These are phyloP conservation scores for Musa acuminata DNA, from an alignment of 176 grass and related monocot species.

Conservation along the genomic window DNA sequence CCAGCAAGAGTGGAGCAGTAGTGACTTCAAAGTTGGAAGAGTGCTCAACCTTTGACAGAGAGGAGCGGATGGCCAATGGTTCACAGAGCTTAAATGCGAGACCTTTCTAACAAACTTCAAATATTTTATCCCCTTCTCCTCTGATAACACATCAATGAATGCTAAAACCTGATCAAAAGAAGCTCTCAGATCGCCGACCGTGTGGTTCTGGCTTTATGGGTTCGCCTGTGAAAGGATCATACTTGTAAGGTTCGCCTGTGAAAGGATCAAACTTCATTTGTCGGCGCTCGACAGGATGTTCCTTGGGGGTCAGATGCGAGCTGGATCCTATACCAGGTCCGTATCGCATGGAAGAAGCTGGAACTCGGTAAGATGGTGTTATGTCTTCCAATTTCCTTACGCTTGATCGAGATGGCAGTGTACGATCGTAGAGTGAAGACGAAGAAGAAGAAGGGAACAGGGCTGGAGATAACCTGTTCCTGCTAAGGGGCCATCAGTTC, in stretches of 20 bases:
- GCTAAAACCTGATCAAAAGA: neutral
- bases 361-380: slow-evolving; percentile 27
- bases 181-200: neutral
- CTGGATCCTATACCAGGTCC: slow-evolving; percentile 9
- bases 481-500: neutral
- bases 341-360: slow-evolving; percentile 30
- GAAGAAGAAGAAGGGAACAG: neutral
- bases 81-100: too few species aligned
- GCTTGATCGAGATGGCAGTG: slow-evolving; percentile 13
- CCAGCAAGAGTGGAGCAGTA: too few species aligned
- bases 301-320: slow-evolving; percentile 23
- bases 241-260: slow-evolving; percentile 72
- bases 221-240: slow-evolving; percentile 75
- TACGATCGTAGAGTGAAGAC: neutral
- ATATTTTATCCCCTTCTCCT: too few species aligned
- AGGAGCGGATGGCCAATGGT: too few species aligned
- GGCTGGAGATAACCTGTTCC: neutral
- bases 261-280: slow-evolving; percentile 72
- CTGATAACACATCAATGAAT: too few species aligned
- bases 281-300: slow-evolving; percentile 30
- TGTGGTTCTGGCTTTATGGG: slow-evolving; percentile 34
- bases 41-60: too few species aligned
- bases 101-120: too few species aligned
- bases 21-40: too few species aligned
- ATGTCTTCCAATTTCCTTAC: slow-evolving; percentile 30